These are phyloP conservation scores for Neospora caninum DNA, from an alignment of 169 alveolate genomes.

Conservation along the genomic window DNA sequence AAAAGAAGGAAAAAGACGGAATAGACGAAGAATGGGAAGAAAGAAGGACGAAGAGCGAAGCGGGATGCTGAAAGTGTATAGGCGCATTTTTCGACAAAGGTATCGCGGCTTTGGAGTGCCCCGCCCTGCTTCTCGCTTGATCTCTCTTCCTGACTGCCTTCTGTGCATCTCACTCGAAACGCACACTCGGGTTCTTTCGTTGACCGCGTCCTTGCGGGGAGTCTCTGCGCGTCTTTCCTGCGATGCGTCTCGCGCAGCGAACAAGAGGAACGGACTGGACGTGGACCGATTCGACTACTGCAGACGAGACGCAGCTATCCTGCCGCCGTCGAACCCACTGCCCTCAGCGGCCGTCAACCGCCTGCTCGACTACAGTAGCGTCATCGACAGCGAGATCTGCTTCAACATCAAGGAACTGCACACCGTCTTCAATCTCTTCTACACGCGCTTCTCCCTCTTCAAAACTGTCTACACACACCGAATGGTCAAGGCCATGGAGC, in stretches of 20 bases:
- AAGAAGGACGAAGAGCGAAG: too few species aligned
- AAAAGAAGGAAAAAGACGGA: not conserved
- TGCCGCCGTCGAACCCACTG: slow-evolving; percentile 73
- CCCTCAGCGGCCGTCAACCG: slow-evolving; percentile 69
- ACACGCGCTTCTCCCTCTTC: slow-evolving; percentile 79
- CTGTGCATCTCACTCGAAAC: too few species aligned
- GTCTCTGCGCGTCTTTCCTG: too few species aligned
- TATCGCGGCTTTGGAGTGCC: too few species aligned
- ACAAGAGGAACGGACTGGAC: slow-evolving; percentile 90
- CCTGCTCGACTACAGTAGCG: slow-evolving; percentile 70
- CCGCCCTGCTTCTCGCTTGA: too few species aligned
- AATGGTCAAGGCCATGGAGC: slow-evolving; percentile 61
- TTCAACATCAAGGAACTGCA: slow-evolving; percentile 77
- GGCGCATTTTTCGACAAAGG: too few species aligned
- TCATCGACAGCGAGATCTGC: slow-evolving; percentile 74
- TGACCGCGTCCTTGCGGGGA: too few species aligned
- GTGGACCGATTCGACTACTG: slow-evolving; percentile 92
- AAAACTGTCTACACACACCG: slow-evolving; percentile 82
- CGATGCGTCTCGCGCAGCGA: slow-evolving; percentile 55
- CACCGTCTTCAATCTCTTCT: slow-evolving; percentile 79
- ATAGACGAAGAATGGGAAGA: too few species aligned
- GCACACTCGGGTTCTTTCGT: too few species aligned
- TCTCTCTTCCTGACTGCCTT: too few species aligned
- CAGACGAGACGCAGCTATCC: slow-evolving; percentile 86
- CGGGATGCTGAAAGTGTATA: too few species aligned